Conservation (phyloP, 2,329 filamentous ascomycete species). For the Pseudogymnoascus sp. region DNA sequence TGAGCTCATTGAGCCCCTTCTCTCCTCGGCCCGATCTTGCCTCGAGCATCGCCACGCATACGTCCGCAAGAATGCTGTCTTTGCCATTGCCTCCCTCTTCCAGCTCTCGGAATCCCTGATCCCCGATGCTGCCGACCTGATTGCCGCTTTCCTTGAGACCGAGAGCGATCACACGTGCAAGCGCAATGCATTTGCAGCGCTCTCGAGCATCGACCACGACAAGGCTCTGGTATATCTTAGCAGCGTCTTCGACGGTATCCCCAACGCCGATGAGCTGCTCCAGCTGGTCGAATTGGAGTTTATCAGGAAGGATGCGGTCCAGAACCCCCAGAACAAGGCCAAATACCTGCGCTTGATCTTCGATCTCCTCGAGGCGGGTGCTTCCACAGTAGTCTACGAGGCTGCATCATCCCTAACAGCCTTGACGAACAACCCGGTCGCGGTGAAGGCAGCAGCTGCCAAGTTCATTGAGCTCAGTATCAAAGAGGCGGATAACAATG, state of each 20-base stretch:
- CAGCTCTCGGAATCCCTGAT: constrained; percentile 86
- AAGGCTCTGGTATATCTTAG: constrained; percentile 84
- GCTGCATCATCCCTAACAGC: constrained; percentile 91
- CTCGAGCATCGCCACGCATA: constrained; percentile 96
- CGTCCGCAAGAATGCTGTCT: constrained; percentile 96
- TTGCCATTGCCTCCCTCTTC: constrained; percentile 87
- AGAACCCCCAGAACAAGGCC: constrained; percentile 92
- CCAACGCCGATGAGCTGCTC: constrained; percentile 87
- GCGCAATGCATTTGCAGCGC: constrained; percentile 89
- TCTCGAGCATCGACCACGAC: constrained; percentile 86
- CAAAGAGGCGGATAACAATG: constrained; percentile 97
- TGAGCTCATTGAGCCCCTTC: constrained; percentile 90
- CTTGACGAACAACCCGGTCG: constrained; percentile 91
- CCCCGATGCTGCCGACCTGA: constrained; percentile 88
- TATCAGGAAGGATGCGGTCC: constrained; percentile 92
- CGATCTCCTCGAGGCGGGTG: constrained; percentile 84
- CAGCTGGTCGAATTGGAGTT: constrained; percentile 95
- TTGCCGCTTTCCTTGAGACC: constrained; percentile 78
- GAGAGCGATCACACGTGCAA: constrained; percentile 96
- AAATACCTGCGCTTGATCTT: constrained; percentile 92
- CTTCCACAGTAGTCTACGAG: constrained; percentile 95
- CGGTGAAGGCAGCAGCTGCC: constrained; percentile 88
- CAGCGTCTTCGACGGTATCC: constrained; percentile 83
- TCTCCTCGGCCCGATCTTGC: constrained; percentile 85
- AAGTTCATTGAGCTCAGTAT: constrained; percentile 98